Evolutionary conservation across 2,329 filamentous ascomycete genomes (phyloP).

Genomic region (Cladorrhinum sp.): DNA sequence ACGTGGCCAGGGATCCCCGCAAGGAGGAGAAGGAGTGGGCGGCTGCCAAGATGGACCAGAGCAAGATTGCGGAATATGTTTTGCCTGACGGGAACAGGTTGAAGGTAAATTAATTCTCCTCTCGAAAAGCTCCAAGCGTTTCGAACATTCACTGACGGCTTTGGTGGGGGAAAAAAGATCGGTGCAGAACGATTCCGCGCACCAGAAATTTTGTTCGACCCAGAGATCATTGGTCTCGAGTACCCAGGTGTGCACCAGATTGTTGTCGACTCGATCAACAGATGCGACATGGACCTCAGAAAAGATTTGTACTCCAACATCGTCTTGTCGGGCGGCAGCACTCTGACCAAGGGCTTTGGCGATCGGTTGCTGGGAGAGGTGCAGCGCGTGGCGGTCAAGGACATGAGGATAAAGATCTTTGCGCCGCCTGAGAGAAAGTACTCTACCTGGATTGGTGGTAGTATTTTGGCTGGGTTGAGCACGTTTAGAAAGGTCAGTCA

Average conservation of each 20-base stretch:
- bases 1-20: slow-evolving; percentile 84
- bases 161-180: slow-evolving; percentile 55
- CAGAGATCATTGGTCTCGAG: slow-evolving; percentile 93
- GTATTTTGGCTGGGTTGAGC: slow-evolving; percentile 92
- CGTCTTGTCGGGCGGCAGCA: slow-evolving; percentile 92
- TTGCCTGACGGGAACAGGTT: slow-evolving; percentile 92
- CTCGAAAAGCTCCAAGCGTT: no score
- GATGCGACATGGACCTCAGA: slow-evolving; percentile 91
- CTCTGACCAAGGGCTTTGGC: slow-evolving; percentile 93
- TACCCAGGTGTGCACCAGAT: slow-evolving; percentile 98
- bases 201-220: slow-evolving; percentile 95
- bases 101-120: slow-evolving; percentile 54
- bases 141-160: neutral
- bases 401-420: slow-evolving; percentile 99
- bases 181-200: slow-evolving; percentile 93
- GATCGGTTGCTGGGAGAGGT: slow-evolving; percentile 90
- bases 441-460: slow-evolving; percentile 98
- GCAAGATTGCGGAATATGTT: slow-evolving; percentile 80
- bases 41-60: slow-evolving; percentile 70
- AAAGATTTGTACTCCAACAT: slow-evolving; percentile 96
- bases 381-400: slow-evolving; percentile 90
- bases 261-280: slow-evolving; percentile 90
- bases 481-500: slow-evolving; percentile 89
- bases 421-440: slow-evolving; percentile 96
- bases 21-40: slow-evolving; percentile 97